Percentiles rank a stretch among this genome's conserved stretches.
phyloP scores from a whole-genome alignment of 2,329 filamentous ascomycete species.

The Xylariaceae sp. region DNA sequence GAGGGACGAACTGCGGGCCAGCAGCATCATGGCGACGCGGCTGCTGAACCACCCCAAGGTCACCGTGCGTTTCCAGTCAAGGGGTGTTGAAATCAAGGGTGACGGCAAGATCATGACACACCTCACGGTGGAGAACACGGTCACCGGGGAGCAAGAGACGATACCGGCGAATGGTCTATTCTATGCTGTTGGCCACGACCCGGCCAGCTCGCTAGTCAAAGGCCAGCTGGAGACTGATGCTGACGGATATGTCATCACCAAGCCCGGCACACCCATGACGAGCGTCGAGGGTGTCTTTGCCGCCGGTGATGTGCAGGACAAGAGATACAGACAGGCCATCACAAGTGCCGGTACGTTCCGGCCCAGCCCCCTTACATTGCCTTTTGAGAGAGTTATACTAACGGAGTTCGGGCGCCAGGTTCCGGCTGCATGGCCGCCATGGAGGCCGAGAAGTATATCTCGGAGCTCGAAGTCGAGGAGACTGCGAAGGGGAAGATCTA shows the following conservation, averaged over 20 bases:
- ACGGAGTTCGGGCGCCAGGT: constrained; percentile 45
- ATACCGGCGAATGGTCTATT: constrained; percentile 89
- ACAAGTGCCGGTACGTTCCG: constrained; percentile 80
- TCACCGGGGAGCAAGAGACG: constrained; percentile 73
- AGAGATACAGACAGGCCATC: constrained; percentile 95
- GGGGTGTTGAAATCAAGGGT: constrained; percentile 78
- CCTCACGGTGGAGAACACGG: constrained; percentile 74
- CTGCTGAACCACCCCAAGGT: constrained; percentile 82
- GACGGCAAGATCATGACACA: constrained; percentile 87
- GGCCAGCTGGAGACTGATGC: constrained; percentile 82
- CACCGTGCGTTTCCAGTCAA: constrained; percentile 80
- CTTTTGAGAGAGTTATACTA: constrained; percentile 8
- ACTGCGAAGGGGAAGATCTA: constrained; percentile 32
- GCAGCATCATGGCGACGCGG: constrained; percentile 86
- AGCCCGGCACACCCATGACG: constrained; percentile 78
- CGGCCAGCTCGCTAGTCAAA: constrained; percentile 86
- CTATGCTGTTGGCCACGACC: constrained; percentile 96
- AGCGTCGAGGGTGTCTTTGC: constrained; percentile 91
- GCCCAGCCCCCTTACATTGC: background rate
- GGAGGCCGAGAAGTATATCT: constrained; percentile 89
- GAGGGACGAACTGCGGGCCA: constrained; percentile 79
- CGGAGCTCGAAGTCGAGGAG: constrained; percentile 64
- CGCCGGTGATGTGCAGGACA: constrained; percentile 96
- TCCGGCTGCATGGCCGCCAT: constrained; percentile 93
- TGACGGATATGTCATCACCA: constrained; percentile 87